Conservation (phyloP, 176 grass and related monocot species). For the Carex kokanica region DNA sequence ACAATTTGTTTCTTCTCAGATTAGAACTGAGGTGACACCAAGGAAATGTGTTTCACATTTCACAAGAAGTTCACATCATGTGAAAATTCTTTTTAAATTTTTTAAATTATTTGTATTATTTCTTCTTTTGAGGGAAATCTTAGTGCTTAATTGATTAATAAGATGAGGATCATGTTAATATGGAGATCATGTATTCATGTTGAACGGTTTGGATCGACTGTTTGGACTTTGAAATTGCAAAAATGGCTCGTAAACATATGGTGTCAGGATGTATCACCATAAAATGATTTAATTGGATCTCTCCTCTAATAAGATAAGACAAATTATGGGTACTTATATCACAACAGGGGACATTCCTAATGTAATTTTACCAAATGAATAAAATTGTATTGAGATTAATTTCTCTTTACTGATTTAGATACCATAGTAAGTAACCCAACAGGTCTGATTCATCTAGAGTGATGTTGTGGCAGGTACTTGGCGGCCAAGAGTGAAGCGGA, state of each 20-base stretch:
- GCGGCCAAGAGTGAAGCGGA: conserved; percentile 94
- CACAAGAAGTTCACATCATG: background rate
- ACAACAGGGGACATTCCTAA: background rate
- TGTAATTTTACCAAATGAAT: background rate
- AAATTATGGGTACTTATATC: background rate
- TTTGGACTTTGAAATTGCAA: too few species aligned
- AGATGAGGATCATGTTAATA: too few species aligned
- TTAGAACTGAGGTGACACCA: background rate
- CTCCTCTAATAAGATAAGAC: background rate
- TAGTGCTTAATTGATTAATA: background rate
- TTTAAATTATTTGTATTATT: background rate
- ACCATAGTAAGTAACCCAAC: background rate
- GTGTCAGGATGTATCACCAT: too few species aligned
- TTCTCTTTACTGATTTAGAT: background rate
- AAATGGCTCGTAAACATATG: too few species aligned
- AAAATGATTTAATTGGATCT: too few species aligned
- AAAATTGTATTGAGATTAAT: background rate
- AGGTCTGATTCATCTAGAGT: background rate
- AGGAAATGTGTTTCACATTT: background rate
- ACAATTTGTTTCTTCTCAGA: background rate
- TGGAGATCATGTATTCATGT: too few species aligned
- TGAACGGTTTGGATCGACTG: too few species aligned
- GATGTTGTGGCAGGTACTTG: conserved; percentile 52
- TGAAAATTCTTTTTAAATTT: background rate
- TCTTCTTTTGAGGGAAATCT: background rate